Conservation (phyloP, 2,329 filamentous ascomycete genomes). For the Capronia americana region DNA sequence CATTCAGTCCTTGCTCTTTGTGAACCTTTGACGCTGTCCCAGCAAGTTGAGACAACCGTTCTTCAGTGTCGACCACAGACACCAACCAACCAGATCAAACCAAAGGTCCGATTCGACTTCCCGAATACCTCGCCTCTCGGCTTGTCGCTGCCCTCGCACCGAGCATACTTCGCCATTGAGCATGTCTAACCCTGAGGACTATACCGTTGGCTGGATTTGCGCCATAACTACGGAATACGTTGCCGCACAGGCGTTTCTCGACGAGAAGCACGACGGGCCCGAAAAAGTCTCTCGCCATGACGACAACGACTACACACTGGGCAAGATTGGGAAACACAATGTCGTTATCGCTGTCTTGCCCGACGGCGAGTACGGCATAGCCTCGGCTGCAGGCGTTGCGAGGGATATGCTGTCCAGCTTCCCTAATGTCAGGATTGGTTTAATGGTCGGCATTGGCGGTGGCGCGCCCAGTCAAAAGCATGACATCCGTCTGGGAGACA, state of each 20-base stretch:
- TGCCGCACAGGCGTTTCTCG: slow-evolving; percentile 50
- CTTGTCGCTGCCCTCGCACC: too few relatives aligned
- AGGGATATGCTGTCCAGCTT: slow-evolving; percentile 44
- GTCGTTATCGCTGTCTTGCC: slow-evolving; percentile 45
- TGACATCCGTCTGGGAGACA: slow-evolving; percentile 45
- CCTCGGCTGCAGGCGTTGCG: slow-evolving; percentile 45
- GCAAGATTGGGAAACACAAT: slow-evolving; percentile 43
- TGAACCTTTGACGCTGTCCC: too few relatives aligned
- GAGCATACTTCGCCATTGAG: too few relatives aligned
- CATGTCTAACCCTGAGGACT: slow-evolving; percentile 36
- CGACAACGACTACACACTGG: slow-evolving; percentile 44
- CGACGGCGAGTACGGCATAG: slow-evolving; percentile 43
- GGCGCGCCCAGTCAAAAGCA: slow-evolving; percentile 40
- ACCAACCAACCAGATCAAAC: too few relatives aligned
- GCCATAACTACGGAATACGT: slow-evolving; percentile 48
- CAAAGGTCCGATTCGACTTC: too few relatives aligned
- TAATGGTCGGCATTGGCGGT: slow-evolving; percentile 56
- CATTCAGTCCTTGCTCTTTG: too few relatives aligned
- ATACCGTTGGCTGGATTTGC: slow-evolving; percentile 56
- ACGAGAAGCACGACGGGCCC: slow-evolving; percentile 46
- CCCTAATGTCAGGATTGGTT: slow-evolving; percentile 44
- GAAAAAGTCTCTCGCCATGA: slow-evolving; percentile 33
- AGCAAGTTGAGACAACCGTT: too few relatives aligned
- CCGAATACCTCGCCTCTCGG: too few relatives aligned
- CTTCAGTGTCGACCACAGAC: too few relatives aligned